Percentiles rank a stretch among this genome's conserved stretches.
Evolutionary conservation across 805 yeast species (phyloP).

Genomic region (Metschnikowia peoriensis): DNA sequence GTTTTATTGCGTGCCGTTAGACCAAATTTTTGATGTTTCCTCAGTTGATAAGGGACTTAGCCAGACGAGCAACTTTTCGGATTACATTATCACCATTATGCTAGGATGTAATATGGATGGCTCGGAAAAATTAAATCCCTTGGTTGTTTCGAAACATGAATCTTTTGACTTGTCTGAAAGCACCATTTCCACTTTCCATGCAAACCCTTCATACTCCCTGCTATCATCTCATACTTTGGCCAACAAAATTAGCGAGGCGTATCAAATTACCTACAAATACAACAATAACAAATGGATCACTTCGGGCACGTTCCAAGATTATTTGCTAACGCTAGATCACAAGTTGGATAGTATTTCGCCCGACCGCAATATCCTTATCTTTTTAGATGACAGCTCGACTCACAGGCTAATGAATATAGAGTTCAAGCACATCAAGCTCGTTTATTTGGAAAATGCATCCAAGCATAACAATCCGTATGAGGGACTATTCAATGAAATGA

Average conservation of each 20-base stretch:
- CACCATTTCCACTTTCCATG: conserved; percentile 20
- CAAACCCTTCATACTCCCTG: conserved; percentile 11
- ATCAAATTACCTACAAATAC: conserved; percentile 55
- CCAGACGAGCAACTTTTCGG: conserved; percentile 37
- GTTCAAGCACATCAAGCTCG: conserved; percentile 34
- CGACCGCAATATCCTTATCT: conserved; percentile 49
- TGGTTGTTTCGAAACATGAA: conserved; percentile 60
- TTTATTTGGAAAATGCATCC: conserved; percentile 38
- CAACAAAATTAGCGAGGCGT: conserved; percentile 48
- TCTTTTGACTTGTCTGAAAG: conserved; percentile 35
- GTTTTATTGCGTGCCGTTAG: conserved; percentile 59
- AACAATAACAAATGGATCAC: conserved; percentile 65
- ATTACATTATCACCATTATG: conserved; percentile 52
- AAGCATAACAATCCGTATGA: conserved; percentile 37
- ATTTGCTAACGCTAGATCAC: conserved; percentile 59
- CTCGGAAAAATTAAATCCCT: conserved; percentile 57
- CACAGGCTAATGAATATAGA: conserved; percentile 51
- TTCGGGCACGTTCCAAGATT: conserved; percentile 59
- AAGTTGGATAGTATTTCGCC: conserved; percentile 45
- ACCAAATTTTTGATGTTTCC: conserved; percentile 50
- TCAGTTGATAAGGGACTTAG: conserved; percentile 43
- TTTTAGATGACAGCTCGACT: conserved; percentile 61
- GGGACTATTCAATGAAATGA: conserved; percentile 42
- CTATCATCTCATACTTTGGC: conserved; percentile 18
- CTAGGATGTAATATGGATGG: conserved; percentile 63